Evolutionary conservation across 768 basidiomycete genomes (phyloP), one percentile per base, ranked within the genome.

Genomic region (Trichaptum fuscoviolaceum): DNA sequence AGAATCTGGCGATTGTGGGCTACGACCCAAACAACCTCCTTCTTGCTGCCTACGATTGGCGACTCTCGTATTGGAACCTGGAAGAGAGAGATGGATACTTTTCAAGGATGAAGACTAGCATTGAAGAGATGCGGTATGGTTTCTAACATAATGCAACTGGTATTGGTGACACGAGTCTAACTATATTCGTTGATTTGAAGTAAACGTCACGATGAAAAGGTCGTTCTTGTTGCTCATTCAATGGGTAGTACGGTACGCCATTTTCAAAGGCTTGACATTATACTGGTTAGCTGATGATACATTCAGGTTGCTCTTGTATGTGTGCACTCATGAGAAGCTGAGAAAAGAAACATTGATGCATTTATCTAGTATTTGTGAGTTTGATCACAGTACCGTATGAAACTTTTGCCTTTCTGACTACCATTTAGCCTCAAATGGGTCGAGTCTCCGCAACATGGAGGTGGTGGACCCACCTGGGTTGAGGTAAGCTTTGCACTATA

Each of bases 51-150:
- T 97, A 97, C 72, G 95, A 97, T 71, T 98, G 95, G 96, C 84
- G 91, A 57, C 73, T 93, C 35, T 92, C 92, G 17, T 93, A 87
- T 75, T 89, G 86, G 75, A 99, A 99, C 74, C 85, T 98, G 2
- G 95, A 99, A 78, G 89, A 89, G 70, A 87, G 95, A 20, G 95
- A 96, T 73, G 89, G 90, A 0, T 96, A 95, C 75, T 95, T 95
- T 73, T 93, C 92, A 0, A 87, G 82, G 68, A 81, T 96, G 35
- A 96, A 96, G 77, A 71, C 80, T 3, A 88, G 84, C 0, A 92
- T 97, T 58, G 96, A 99, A 75, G 81, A 87, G 35, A 85, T 93
- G 71, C 88, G 84, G 86, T 91, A 68, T 63, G 84, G 76, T 15
- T 18, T 42, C 59, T 15, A 66, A 30, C 30, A 2, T 30, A 8